phyloP scores from a whole-genome alignment of 2,329 filamentous ascomycete species.

The Hysterium pulicare region DNA sequence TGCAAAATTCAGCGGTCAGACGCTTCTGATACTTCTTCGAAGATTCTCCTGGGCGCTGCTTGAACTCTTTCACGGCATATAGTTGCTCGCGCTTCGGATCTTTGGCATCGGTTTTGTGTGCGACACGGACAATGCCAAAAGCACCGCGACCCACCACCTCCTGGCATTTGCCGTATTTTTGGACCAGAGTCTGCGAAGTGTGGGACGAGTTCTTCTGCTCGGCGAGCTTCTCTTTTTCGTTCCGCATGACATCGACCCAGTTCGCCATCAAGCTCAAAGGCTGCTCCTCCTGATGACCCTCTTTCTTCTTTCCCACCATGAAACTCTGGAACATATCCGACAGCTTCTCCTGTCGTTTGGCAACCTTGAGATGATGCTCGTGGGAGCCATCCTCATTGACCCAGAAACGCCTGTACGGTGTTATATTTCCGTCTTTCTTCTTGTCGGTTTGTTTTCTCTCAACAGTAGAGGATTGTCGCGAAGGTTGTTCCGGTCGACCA shows the following conservation, averaged over 20 bases:
- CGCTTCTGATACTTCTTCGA: constrained; percentile 98
- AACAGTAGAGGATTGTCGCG: constrained; percentile 28
- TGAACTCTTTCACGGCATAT: constrained; percentile 97
- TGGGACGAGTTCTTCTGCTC: constrained; percentile 74
- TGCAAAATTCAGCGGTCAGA: constrained; percentile 95
- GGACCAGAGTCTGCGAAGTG: constrained; percentile 74
- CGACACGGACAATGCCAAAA: constrained; percentile 95
- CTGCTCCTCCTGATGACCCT: constrained; percentile 65
- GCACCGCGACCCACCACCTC: constrained; percentile 94
- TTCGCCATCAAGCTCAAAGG: constrained; percentile 90
- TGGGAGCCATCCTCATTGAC: constrained; percentile 66
- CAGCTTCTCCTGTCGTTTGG: constrained; percentile 90
- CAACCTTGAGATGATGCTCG: constrained; percentile 83
- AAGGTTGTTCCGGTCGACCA: constrained; percentile 23
- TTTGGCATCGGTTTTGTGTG: constrained; percentile 86
- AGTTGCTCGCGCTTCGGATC: constrained; percentile 77
- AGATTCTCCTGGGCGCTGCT: constrained; percentile 87
- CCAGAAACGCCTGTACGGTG: constrained; percentile 52
- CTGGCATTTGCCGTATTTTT: constrained; percentile 98
- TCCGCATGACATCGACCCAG: constrained; percentile 92
- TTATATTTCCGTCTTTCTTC: constrained; percentile 20
- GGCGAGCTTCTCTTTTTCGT: constrained; percentile 73
- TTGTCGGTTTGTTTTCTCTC: constrained; percentile 21
- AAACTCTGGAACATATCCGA: constrained; percentile 86
- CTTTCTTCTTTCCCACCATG: constrained; percentile 76